Base-by-base conservation (phyloP, 768 basidiomycete genomes). In the Lactifluus volemus region DNA sequence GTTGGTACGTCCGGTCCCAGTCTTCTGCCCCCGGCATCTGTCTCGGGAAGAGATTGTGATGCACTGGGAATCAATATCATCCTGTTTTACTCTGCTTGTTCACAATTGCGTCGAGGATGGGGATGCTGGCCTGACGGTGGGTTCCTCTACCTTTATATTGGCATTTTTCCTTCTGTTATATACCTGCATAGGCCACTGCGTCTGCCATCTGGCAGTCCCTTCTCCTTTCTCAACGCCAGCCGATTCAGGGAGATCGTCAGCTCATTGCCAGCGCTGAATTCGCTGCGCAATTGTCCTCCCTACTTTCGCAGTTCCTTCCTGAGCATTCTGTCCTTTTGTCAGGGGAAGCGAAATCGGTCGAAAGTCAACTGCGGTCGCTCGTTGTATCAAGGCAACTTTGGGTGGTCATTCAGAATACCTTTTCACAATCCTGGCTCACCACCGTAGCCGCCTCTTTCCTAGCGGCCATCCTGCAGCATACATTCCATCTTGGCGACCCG, bases 301-400 rank as follows among this genome's bases (percentile, higher is more conserved):
- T 58, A 5, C 47, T 63, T 19, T 58, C 45, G 0, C 45, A 25
- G 1, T 30, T 63, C 32, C 49, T 63, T 5, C 61, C 61, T 29
- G 34, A 54, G 10, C 32, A n/a, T 3, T 49, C 19, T 17, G 21
- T 29, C 17, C 21, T 45, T 41, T 51, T 63, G 17, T 58, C 52
- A 8, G 61, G 61, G 25, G 61, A 50, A 25, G 32, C 48, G 30
- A 17, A 58, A 6, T 53, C 57, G 5, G 14, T 63, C 25, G 32
- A 53, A 6, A 9, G 36, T 17, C 61, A 63, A 58, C 30, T 36
- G 10, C 45, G 38, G 15, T 58, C 56, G 8, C 56, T 63, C 32
- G 12, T 44, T n/a, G 34, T 63, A 17, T 53, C 47, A 14, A 63
- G 41, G 6, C 61, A 50, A 21, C 56, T 63, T 19, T 63, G 61